Percentiles rank a stretch among this genome's conserved stretches.
Conservation (phyloP, 208 protist species). For the Leptomonas seymouri region DNA sequence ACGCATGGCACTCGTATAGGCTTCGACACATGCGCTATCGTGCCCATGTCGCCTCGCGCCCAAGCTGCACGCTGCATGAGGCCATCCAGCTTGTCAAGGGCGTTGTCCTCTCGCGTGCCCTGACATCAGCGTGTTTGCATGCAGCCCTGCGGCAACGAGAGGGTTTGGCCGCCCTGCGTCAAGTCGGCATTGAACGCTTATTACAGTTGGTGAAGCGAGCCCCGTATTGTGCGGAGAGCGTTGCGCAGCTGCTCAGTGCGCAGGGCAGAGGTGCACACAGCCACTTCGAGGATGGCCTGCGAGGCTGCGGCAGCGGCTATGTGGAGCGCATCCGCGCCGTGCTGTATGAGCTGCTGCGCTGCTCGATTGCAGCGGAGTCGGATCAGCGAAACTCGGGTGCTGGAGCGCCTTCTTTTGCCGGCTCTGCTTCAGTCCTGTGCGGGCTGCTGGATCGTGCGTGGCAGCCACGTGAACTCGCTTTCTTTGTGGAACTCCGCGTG, state of each 20-base stretch:
- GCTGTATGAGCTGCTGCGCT: conserved; percentile 29
- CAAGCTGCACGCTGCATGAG: conserved; percentile 30
- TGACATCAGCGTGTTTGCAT: conserved; percentile 28
- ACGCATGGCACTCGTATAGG: conserved; percentile 11
- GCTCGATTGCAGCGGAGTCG: neutral
- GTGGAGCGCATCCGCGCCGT: conserved; percentile 17
- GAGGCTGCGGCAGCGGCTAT: conserved; percentile 11
- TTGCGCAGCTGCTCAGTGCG: conserved; percentile 38
- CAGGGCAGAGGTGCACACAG: conserved; percentile 23
- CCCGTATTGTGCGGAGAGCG: conserved; percentile 39
- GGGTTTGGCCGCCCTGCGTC: conserved; percentile 33
- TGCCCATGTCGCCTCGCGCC: conserved; percentile 26
- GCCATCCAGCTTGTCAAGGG: conserved; percentile 31
- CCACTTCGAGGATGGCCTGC: conserved; percentile 40
- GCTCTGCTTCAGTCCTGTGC: conserved; percentile 50
- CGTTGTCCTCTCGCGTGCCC: conserved; percentile 22
- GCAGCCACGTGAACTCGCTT: conserved; percentile 62
- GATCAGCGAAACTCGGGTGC: neutral
- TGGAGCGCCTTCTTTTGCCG: conserved; percentile 2
- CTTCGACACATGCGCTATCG: conserved; percentile 28
- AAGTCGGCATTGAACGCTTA: conserved; percentile 41
- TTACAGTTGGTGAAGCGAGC: conserved; percentile 27
- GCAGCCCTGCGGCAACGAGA: conserved; percentile 39
- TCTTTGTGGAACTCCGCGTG: conserved; percentile 47
- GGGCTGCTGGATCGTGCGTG: conserved; percentile 63